Percentiles rank a stretch among this genome's conserved stretches.
These are phyloP conservation scores for Aspergillus pseudoterreus DNA, from an alignment of 2,329 filamentous ascomycete species.

Conservation along the genomic window DNA sequence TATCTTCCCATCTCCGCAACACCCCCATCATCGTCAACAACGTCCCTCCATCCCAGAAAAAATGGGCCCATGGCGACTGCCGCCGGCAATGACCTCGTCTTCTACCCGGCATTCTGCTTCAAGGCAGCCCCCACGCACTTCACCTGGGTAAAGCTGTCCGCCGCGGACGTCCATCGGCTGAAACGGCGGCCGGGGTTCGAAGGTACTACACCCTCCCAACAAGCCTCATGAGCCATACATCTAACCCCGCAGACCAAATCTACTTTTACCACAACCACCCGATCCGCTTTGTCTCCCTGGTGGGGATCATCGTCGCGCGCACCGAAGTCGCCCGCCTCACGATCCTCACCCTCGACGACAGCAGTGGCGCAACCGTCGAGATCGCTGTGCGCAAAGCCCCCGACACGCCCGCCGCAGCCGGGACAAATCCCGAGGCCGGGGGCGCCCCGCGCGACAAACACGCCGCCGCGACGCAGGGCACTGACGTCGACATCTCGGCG, in stretches of 20 bases:
- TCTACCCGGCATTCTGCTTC: constrained; percentile 61
- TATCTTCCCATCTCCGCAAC: no score
- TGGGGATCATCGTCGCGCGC: constrained; percentile 65
- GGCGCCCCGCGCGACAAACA: constrained; percentile 6
- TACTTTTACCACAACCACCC: constrained; percentile 71
- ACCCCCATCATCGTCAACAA: no score
- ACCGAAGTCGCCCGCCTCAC: constrained; percentile 52
- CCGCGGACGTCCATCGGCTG: constrained; percentile 53
- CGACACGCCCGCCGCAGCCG: not conserved
- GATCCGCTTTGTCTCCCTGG: constrained; percentile 69
- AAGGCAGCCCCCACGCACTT: constrained; percentile 58
- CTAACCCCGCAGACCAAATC: constrained; percentile 45
- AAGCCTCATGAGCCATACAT: no score
- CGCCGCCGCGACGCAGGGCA: constrained; percentile 25
- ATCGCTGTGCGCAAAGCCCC: constrained; percentile 44
- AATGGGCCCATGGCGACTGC: constrained; percentile 15
- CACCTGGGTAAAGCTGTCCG: constrained; percentile 60
- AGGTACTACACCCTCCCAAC: constrained; percentile 18
- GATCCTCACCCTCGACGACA: constrained; percentile 58
- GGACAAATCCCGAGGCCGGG: no score
- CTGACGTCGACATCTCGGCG: constrained; percentile 43
- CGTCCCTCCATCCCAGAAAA: not conserved
- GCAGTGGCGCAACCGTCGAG: constrained; percentile 57
- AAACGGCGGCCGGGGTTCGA: constrained; percentile 47
- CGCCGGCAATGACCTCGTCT: constrained; percentile 26